Evolutionary conservation across 352 stramenopile species (phyloP).

Genomic region (Aphanomyces invadans): DNA sequence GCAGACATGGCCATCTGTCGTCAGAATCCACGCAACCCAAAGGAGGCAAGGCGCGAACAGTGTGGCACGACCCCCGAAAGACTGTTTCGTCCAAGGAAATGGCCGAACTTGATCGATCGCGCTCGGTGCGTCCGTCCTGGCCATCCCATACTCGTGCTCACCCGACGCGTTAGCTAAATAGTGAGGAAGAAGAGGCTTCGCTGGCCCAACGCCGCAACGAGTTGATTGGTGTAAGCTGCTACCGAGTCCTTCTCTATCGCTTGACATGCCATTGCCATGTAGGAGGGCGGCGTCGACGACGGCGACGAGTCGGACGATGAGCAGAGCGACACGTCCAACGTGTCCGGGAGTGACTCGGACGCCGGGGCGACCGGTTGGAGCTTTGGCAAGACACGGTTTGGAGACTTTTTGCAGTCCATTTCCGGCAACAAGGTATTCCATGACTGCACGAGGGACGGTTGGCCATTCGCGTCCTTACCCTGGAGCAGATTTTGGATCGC

Average conservation of each 20-base stretch:
- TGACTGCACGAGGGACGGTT: no score
- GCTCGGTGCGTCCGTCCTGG: slow-evolving; percentile 35
- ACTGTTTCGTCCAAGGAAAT: slow-evolving; percentile 82
- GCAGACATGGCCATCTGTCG: no score
- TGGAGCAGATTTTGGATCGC: slow-evolving; percentile 79
- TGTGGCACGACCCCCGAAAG: slow-evolving; percentile 33
- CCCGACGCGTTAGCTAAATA: slow-evolving; percentile 42
- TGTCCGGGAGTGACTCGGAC: slow-evolving; percentile 63
- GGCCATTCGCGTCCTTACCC: no score
- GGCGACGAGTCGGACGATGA: slow-evolving; percentile 66
- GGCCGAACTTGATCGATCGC: slow-evolving; percentile 58
- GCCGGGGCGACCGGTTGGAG: slow-evolving; percentile 48
- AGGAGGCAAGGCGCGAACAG: slow-evolving; percentile 43
- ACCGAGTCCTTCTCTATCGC: no score
- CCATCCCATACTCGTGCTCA: slow-evolving; percentile 17
- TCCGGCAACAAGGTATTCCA: slow-evolving; percentile 85
- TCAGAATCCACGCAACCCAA: slow-evolving; percentile 30
- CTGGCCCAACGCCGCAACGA: slow-evolving; percentile 62
- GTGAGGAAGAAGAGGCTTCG: slow-evolving; percentile 61
- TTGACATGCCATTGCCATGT: background rate
- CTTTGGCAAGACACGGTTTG: slow-evolving; percentile 73
- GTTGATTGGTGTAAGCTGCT: slow-evolving; percentile 65
- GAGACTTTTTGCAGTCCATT: slow-evolving; percentile 73
- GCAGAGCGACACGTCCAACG: slow-evolving; percentile 25
- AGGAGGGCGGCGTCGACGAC: slow-evolving; percentile 67